Conservation (phyloP, 1,284 basidiomycete genomes). For the Tylopilus sp. region DNA sequence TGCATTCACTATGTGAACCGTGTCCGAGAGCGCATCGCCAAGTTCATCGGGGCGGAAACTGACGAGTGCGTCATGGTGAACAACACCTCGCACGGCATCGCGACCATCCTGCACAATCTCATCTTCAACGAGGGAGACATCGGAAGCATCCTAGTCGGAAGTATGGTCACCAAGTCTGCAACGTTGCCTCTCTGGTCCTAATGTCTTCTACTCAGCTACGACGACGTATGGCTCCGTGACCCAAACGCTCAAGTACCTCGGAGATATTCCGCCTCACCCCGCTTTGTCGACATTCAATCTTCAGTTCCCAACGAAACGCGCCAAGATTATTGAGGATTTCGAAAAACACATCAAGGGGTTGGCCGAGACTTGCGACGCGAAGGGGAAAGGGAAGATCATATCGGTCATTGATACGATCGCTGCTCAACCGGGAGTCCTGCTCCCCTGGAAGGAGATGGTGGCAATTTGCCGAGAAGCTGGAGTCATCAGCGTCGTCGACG, state of each 20-base stretch:
- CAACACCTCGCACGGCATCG: constrained; percentile 66
- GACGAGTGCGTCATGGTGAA: constrained; percentile 67
- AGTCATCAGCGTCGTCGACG: constrained; percentile 74
- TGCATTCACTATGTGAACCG: constrained; percentile 34
- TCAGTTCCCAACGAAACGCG: constrained; percentile 62
- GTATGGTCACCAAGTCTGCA: constrained; percentile 20
- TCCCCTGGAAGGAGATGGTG: constrained; percentile 82
- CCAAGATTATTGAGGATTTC: constrained; percentile 56
- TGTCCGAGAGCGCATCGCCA: constrained; percentile 51
- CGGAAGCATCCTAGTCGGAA: constrained; percentile 35
- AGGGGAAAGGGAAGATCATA: constrained; percentile 50
- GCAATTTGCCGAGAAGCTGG: constrained; percentile 65
- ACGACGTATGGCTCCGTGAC: constrained; percentile 66
- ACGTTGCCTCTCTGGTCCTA: neutral
- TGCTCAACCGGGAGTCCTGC: constrained; percentile 63
- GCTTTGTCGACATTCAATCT: constrained; percentile 49
- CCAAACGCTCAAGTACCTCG: constrained; percentile 55
- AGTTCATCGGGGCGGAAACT: constrained; percentile 52
- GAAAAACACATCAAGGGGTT: constrained; percentile 38
- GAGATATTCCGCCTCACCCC: constrained; percentile 56
- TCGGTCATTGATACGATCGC: constrained; percentile 75
- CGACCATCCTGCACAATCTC: constrained; percentile 64
- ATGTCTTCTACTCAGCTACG: constrained; percentile 41
- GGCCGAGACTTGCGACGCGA: constrained; percentile 10
- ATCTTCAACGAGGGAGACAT: constrained; percentile 43